Base-by-base conservation (phyloP, 2,329 filamentous ascomycete genomes). In the Aspergillus amoenus region DNA sequence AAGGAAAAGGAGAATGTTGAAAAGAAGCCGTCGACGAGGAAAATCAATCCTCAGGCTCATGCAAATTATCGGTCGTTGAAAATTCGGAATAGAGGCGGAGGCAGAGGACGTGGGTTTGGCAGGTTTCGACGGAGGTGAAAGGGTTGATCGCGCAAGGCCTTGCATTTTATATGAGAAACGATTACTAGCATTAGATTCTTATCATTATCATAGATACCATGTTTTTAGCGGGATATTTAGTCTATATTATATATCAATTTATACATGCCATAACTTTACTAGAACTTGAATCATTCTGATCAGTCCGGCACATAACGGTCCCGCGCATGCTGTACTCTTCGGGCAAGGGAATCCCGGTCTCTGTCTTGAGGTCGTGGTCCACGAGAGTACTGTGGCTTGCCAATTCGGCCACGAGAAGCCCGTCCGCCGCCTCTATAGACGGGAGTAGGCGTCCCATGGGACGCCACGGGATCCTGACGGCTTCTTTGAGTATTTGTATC, bases 31-130 rank as follows among this genome's bases (percentile, higher is more conserved):
- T 64, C 61, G 12, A 52, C 62, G 30, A 68, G 72, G 34, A 79
- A 75, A 61, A 65, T 79, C 55, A 79, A 79, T 45, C 72, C 76
- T 0, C 69, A 76, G 45, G 75, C 78, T 15, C 78, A 81, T 70
- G 76, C 77, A 15, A 81, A 81, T 61, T 81, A 78, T 57, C 70
- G 78, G 13, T 74, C 77, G 11, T 59, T 81, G 61, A 81, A 79
- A 61, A 78, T 81, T 58, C 68, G 74, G 39, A 76, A 75, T 60
- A 70, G 70, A 57, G 69, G 69, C 27, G 27, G 27, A 13, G 66
- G 67, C 9, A 71, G 72, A 58, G 71, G 70, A 22, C 66, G 68
- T 55, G 68, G 67, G 13, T 65, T 61, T 22, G 69, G 74, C 7
- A 68, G 75, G 46, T 78, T 78, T 64, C 68, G 75, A 11, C 64